Evolutionary conservation across 768 basidiomycete genomes (phyloP).

Genomic region (Amanita inopinata): DNA sequence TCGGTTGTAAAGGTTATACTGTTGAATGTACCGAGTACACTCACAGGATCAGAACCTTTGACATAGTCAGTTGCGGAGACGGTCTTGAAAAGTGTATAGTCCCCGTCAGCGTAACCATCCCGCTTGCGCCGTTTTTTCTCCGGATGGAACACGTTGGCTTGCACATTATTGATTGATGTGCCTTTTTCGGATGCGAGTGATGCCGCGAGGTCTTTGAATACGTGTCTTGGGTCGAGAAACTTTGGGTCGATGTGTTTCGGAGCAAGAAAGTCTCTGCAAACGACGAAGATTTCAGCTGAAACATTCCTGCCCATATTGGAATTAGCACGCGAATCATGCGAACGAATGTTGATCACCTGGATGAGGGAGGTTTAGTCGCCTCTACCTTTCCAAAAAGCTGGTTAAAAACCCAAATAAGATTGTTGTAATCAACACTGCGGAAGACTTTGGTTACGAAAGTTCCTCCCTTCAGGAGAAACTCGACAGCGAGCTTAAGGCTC

Average conservation of each 20-base stretch:
- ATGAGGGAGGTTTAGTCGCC: constrained; percentile 97
- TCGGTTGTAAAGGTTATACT: constrained; percentile 69
- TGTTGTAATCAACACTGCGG: constrained; percentile 96
- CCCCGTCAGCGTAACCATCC: constrained; percentile 92
- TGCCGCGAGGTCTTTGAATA: constrained; percentile 84
- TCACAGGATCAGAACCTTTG: constrained; percentile 58
- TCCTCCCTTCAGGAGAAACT: constrained; percentile 88
- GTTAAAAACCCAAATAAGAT: constrained; percentile 96
- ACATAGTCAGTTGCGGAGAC: constrained; percentile 66
- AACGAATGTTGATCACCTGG: constrained; percentile 45
- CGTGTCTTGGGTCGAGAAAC: constrained; percentile 94
- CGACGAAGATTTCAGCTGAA: constrained; percentile 99
- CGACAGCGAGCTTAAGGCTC: constrained; percentile 90
- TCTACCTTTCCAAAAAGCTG: constrained; percentile 95
- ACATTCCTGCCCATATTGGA: constrained; percentile 63
- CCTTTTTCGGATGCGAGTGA: constrained; percentile 40
- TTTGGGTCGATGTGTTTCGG: constrained; percentile 96
- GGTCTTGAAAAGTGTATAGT: constrained; percentile 81
- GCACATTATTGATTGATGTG: constrained; percentile 52
- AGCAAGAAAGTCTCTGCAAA: constrained; percentile 90
- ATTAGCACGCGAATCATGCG: not conserved
- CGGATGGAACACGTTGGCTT: constrained; percentile 92
- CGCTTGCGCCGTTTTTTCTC: constrained; percentile 92
- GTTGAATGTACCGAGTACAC: constrained; percentile 69
- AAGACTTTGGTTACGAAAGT: constrained; percentile 98